phyloP scores from a whole-genome alignment of 1,139 yeast species.

The Kodamaea alishanica region DNA sequence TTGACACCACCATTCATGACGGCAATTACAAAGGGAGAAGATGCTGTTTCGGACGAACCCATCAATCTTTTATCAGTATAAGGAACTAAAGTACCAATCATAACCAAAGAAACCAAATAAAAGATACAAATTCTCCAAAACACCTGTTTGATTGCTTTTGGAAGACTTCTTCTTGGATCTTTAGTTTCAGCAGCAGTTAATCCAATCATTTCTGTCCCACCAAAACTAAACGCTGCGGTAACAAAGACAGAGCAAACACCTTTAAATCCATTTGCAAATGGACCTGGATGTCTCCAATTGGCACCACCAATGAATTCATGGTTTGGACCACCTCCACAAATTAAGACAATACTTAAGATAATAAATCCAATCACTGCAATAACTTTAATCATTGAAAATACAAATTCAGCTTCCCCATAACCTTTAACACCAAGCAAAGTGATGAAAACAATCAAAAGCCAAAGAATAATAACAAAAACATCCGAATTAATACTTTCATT shows the following conservation, averaged over 20 bases:
- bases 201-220: constrained; percentile 42
- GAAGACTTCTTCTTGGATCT: constrained; percentile 51
- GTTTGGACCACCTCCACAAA: constrained; percentile 36
- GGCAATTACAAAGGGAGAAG: constrained; percentile 64
- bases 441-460: constrained; percentile 33
- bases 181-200: constrained; percentile 48
- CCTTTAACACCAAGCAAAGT: constrained; percentile 41
- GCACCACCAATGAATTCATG: constrained; percentile 24
- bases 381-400: constrained; percentile 37
- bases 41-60: constrained; percentile 47
- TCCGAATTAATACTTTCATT: constrained; percentile 34
- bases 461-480: constrained; percentile 38
- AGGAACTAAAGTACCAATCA: constrained; percentile 47
- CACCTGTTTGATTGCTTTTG: constrained; percentile 71
- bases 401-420: constrained; percentile 45
- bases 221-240: constrained; percentile 24
- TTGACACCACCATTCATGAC: constrained; percentile 49
- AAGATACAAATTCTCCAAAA: constrained; percentile 69
- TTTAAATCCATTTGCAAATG: constrained; percentile 41
- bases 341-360: constrained; percentile 38
- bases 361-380: constrained; percentile 40
- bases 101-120: constrained; percentile 45
- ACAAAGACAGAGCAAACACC: constrained; percentile 47
- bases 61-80: constrained; percentile 30
- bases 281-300: constrained; percentile 41